Conservation (phyloP, 164 flowering plant genomes). For the grape (Vitis vinifera) region DNA sequence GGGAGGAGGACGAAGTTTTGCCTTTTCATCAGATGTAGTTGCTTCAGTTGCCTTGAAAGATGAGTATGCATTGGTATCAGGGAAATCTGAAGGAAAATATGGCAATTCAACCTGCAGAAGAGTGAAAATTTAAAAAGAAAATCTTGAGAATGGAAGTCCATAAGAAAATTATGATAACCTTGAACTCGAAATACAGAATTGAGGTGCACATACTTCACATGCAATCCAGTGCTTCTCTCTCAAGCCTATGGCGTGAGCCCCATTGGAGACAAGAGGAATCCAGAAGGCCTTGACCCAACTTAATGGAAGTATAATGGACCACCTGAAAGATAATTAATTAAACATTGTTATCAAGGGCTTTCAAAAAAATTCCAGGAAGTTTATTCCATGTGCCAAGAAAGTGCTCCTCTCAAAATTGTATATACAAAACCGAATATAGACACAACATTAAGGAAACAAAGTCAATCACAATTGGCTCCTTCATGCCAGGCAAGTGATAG, state of each 20-base stretch:
- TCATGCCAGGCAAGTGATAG: too few species aligned
- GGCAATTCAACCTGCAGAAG: conserved; percentile 71
- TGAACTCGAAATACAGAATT: not conserved
- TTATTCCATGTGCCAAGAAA: too few species aligned
- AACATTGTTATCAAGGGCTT: too few species aligned
- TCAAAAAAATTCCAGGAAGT: too few species aligned
- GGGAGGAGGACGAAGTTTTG: conserved; percentile 44
- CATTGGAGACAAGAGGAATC: conserved; percentile 62
- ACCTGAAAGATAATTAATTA: conserved; percentile 43
- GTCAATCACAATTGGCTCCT: too few species aligned
- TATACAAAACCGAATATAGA: too few species aligned
- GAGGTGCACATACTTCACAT: conserved; percentile 37
- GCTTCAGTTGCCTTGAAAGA: conserved; percentile 53
- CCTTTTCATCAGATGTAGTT: conserved; percentile 30
- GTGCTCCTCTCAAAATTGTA: too few species aligned
- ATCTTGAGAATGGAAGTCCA: not conserved
- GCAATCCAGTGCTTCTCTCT: conserved; percentile 91
- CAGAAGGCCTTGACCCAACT: conserved; percentile 89
- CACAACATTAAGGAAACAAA: too few species aligned
- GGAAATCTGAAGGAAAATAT: conserved; percentile 77
- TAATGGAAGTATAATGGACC: conserved; percentile 81
- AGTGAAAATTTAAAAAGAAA: not conserved
- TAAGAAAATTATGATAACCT: not conserved
- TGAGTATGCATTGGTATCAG: conserved; percentile 74
- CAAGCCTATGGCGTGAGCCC: conserved; percentile 84